Conservation (phyloP, 805 yeast genomes). For the Scheffersomyces lignosus region DNA sequence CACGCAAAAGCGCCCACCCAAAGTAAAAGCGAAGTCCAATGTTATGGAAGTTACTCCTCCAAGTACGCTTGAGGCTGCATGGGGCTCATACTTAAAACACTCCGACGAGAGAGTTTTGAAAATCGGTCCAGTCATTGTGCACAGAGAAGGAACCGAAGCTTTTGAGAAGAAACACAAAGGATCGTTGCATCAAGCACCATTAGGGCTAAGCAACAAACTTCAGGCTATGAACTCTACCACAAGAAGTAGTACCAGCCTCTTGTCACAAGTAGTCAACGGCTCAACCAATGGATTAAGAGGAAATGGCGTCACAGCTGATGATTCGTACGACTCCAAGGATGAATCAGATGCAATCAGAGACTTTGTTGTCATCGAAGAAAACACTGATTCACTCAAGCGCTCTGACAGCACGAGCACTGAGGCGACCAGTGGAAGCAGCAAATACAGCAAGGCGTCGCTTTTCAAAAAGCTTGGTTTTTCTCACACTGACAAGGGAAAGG, state of each 20-base stretch:
- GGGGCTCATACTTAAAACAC: constrained; percentile 54
- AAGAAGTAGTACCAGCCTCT: constrained; percentile 25
- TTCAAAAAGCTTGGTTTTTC: constrained; percentile 19
- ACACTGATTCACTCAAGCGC: constrained; percentile 5
- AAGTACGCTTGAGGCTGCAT: constrained; percentile 56
- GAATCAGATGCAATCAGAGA: constrained; percentile 71
- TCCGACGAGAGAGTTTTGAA: constrained; percentile 61
- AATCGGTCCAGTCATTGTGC: constrained; percentile 51
- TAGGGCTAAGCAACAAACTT: constrained; percentile 36
- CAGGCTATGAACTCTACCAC: constrained; percentile 17
- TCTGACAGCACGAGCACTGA: neutral
- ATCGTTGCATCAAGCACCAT: constrained; percentile 56
- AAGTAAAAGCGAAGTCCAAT: constrained; percentile 23
- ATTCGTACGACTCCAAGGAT: constrained; percentile 47
- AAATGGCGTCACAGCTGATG: constrained; percentile 9
- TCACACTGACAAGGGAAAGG: constrained; percentile 6
- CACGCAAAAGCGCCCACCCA: constrained; percentile 11
- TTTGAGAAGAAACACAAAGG: constrained; percentile 63
- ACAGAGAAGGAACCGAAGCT: constrained; percentile 42
- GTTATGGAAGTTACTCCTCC: constrained; percentile 45
- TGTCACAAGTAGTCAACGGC: constrained; percentile 42
- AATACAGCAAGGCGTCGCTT: constrained; percentile 14
- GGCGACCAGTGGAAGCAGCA: constrained; percentile 6
- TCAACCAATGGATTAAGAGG: constrained; percentile 24
- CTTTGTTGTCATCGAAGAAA: constrained; percentile 20